Base-by-base conservation (phyloP, 2,329 filamentous ascomycete species). In the Neonectria hederae region DNA sequence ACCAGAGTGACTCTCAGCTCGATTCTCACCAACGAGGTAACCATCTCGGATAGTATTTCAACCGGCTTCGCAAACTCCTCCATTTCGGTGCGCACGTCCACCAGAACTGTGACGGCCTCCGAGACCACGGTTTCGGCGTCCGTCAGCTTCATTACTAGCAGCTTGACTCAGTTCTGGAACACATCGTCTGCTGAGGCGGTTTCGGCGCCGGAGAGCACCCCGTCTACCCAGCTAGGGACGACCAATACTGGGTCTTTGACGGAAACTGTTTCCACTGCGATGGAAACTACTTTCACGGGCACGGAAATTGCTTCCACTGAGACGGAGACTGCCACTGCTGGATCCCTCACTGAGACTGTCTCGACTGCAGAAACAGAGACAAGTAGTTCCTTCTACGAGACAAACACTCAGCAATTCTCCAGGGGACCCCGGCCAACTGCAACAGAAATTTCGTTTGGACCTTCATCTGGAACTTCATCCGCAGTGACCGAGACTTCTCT, bases 1-100 rank as follows among this genome's bases (percentile, higher is more conserved):
- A 61, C 63, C 5, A 66, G 42, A 2, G 49, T 61, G 8, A 70
- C 62, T 6, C 24, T 70, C 7, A 28, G 46, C 8, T 69, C 67
- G 0, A 42, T 55, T 8, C 28, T 69, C 9, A 68, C 71, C 1
- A 71, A 45, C 8, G 48, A 57, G 38, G 19, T 68, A 1, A 69
- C 65, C 1, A 4, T 65, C 5, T 54, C 66, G 0, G 57, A 49
- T n/a, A 66, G 59, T 5, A 28, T 26, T 5, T 65, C 68, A 1
- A 65, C 64, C 7, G 11, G 46, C 6, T 62, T 59, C 22, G 22
- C 42, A 14, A 55, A 38, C 11, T 65, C 58, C 2, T 49, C 61
- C 1, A 52, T 51, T 2, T 24, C 49, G 11, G 14, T 49, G 0
- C 17, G 14, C 2, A 51, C 62, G 5, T 62, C 62, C 1, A 24